Percentiles rank a stretch among this genome's conserved stretches.
These are phyloP conservation scores for Pseudoneurospora amorphoporcata DNA, from an alignment of 495 filamentous ascomycete genomes.

Conservation along the genomic window DNA sequence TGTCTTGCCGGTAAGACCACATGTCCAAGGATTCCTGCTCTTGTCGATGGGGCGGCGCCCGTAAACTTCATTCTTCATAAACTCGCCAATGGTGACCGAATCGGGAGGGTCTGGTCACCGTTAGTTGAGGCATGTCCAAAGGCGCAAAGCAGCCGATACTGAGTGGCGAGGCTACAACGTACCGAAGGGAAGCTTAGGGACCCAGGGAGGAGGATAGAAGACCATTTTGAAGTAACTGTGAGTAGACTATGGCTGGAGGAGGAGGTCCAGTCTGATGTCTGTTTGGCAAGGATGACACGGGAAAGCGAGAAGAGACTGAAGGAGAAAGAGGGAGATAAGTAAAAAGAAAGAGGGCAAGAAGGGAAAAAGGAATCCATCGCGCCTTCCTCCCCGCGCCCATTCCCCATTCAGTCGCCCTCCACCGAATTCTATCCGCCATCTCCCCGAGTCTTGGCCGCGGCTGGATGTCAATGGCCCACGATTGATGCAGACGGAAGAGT, in stretches of 20 bases:
- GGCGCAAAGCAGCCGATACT: not conserved
- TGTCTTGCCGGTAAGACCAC: slow-evolving; percentile 63
- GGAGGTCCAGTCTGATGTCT: not conserved
- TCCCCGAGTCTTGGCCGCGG: not conserved
- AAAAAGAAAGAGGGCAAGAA: too few relatives aligned
- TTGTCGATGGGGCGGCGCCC: slow-evolving; percentile 54
- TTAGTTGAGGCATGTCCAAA: slow-evolving; percentile 4
- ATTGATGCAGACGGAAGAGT: not conserved
- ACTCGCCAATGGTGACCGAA: slow-evolving; percentile 65
- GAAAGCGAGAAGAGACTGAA: not conserved
- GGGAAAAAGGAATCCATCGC: not conserved
- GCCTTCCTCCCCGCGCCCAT: not conserved
- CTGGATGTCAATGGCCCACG: not conserved
- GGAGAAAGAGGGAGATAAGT: not conserved
- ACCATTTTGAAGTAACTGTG: slow-evolving; percentile 48
- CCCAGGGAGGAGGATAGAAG: slow-evolving; percentile 61
- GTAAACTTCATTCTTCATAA: slow-evolving; percentile 66
- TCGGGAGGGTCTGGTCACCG: slow-evolving; percentile 50
- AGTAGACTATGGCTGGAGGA: not conserved
- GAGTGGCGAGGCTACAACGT: slow-evolving; percentile 4
- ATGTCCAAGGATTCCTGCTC: slow-evolving; percentile 69
- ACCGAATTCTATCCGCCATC: not conserved
- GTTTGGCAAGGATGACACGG: not conserved
- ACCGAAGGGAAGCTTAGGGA: slow-evolving; percentile 54
- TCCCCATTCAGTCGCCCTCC: not conserved